Conservation (phyloP, 169 alveolate genomes). For the Plasmodium yoelii region DNA sequence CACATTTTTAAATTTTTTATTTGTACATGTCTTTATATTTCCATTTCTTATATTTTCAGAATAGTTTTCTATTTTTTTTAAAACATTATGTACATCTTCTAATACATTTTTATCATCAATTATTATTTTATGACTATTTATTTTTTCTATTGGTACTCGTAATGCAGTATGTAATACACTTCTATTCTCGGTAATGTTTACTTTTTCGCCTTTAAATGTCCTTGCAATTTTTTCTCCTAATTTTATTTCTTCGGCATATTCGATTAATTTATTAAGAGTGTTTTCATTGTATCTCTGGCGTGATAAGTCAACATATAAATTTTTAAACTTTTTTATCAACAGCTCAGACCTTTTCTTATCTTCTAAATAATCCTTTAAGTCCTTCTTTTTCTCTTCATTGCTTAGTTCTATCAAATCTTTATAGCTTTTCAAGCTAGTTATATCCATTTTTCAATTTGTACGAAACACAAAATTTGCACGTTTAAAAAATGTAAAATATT, state of each 20-base stretch:
- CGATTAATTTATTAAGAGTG: conserved; percentile 38
- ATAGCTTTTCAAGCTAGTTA: conserved; percentile 52
- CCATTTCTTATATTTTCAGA: conserved; percentile 90
- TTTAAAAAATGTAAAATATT: too few species aligned
- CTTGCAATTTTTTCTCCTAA: conserved; percentile 77
- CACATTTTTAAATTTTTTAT: conserved; percentile 91
- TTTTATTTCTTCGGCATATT: conserved; percentile 69
- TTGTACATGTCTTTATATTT: conserved; percentile 92
- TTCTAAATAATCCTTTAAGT: conserved; percentile 58
- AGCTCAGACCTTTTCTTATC: conserved; percentile 56
- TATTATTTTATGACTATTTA: conserved; percentile 41
- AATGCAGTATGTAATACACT: conserved; percentile 97
- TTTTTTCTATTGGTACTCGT: conserved; percentile 88
- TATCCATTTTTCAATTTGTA: conserved; percentile 22
- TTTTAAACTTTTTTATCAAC: conserved; percentile 54
- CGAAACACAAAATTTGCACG: too few species aligned
- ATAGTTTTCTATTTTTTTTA: conserved; percentile 83
- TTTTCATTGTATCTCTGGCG: conserved; percentile 66
- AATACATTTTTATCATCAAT: conserved; percentile 82
- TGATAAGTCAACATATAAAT: conserved; percentile 52
- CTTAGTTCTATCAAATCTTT: conserved; percentile 40
- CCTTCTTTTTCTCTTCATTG: conserved; percentile 43
- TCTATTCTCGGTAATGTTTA: conserved; percentile 96
- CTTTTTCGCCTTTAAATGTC: conserved; percentile 90
- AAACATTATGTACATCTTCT: conserved; percentile 82